Evolutionary conservation across 495 filamentous ascomycete species (phyloP).

Genomic region (Astrocystis sublimbata): DNA sequence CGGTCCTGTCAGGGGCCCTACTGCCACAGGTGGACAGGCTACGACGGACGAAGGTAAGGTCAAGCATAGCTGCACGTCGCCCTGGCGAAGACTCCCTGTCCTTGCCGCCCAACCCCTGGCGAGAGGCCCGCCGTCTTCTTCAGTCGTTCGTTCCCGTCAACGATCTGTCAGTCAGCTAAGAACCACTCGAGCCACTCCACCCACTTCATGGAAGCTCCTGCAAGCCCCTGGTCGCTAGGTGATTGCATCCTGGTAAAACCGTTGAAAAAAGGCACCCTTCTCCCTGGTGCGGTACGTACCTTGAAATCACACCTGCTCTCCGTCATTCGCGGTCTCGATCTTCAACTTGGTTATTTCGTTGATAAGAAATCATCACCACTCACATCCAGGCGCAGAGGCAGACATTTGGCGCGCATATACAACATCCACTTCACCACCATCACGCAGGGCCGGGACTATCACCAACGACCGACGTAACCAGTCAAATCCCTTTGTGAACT

Average conservation of each 20-base stretch:
- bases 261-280: constrained; percentile 21
- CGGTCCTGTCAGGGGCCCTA: neutral
- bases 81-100: neutral
- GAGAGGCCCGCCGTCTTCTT: constrained; percentile 15
- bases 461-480: constrained; percentile 1
- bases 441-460: no score
- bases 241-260: constrained; percentile 20
- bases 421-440: no score
- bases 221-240: constrained; percentile 16
- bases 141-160: constrained; percentile 16
- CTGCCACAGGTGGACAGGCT: neutral
- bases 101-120: no score
- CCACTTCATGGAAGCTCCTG: constrained; percentile 16
- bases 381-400: no score
- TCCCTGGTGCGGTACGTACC: constrained; percentile 14
- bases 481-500: neutral
- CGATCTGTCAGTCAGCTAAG: constrained; percentile 11
- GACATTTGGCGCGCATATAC: neutral
- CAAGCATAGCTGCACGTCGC: neutral
- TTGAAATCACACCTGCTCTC: constrained; percentile 17
- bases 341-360: constrained; percentile 8
- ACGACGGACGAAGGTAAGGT: neutral
- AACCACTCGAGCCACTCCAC: constrained; percentile 17
- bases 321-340: constrained; percentile 8
- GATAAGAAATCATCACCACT: neutral